Evolutionary conservation across 1,139 yeast genomes (phyloP).

Genomic region (Spencermartinsiella ligniputridi): DNA sequence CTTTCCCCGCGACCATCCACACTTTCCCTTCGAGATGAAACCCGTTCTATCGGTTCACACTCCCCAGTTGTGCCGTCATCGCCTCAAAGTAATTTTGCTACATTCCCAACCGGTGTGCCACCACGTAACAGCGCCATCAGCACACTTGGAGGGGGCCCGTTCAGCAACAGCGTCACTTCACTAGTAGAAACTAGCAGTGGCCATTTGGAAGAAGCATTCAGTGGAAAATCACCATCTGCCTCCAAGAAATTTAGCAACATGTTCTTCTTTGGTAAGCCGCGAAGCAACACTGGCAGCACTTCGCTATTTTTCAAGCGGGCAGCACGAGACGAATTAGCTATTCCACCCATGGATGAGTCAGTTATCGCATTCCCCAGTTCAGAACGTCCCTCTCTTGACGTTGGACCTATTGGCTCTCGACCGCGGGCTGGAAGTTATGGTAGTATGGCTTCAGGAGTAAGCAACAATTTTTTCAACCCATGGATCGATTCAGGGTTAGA

Average conservation of each 20-base stretch:
- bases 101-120: constrained; percentile 9
- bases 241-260: constrained; percentile 19
- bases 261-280: constrained; percentile 20
- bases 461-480: constrained; percentile 21
- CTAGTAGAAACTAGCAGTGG: neutral
- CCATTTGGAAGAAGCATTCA: neutral
- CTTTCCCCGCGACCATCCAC: constrained; percentile 20
- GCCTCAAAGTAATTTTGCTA: constrained; percentile 17
- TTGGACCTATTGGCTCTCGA: constrained; percentile 20
- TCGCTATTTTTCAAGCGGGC: constrained; percentile 2
- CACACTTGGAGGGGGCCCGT: neutral
- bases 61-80: constrained; percentile 17
- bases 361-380: constrained; percentile 2
- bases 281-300: constrained; percentile 4
- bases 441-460: constrained; percentile 14
- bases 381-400: constrained; percentile 2
- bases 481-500: constrained; percentile 18
- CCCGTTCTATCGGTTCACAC: constrained; percentile 2
- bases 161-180: neutral
- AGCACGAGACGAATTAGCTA: neutral
- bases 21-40: constrained; percentile 15
- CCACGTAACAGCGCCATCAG: neutral
- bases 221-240: constrained; percentile 7
- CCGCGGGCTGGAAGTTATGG: constrained; percentile 24
- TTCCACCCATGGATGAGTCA: neutral